Conservation (phyloP, 2,329 filamentous ascomycete species). For the Pezicula radicicola region DNA sequence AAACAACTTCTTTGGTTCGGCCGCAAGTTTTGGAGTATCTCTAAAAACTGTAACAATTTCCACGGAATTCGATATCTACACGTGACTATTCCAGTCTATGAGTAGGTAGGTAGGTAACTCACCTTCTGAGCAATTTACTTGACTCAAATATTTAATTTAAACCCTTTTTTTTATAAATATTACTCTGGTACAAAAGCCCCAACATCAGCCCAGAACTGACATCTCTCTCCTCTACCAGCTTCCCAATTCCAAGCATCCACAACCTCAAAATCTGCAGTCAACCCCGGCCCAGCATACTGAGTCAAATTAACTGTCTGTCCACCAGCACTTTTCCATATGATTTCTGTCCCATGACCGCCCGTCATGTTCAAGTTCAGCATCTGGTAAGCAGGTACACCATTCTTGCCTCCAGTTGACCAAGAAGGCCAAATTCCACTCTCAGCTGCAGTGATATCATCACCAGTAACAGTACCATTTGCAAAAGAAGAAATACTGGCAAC, state of each 20-base stretch:
- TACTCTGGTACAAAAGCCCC: constrained; percentile 11
- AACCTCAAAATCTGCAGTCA: constrained; percentile 4
- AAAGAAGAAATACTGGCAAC: not conserved
- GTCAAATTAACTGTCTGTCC: constrained; percentile 5
- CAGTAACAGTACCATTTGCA: constrained; percentile 4
- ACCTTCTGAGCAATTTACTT: no score
- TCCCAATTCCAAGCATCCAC: constrained; percentile 17
- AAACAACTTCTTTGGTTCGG: no score
- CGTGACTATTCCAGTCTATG: no score
- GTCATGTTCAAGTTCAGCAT: constrained; percentile 13
- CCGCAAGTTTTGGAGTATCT: no score
- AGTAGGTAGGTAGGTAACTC: no score
- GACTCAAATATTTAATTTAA: no score
- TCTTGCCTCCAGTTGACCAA: not conserved
- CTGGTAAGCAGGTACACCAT: constrained; percentile 1
- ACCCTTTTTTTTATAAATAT: not conserved
- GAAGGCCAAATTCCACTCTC: constrained; percentile 4
- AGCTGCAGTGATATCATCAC: constrained; percentile 3
- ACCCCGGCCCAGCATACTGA: constrained; percentile 6
- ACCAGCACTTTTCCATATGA: not conserved
- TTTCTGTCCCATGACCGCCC: constrained; percentile 2
- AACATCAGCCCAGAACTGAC: constrained; percentile 11
- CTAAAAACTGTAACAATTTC: no score
- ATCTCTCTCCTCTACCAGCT: constrained; percentile 10
- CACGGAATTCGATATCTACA: no score